Percentiles rank a stretch among this genome's conserved stretches.
Conservation (phyloP, 2,329 filamentous ascomycete genomes). For the Epichloe baconii region DNA sequence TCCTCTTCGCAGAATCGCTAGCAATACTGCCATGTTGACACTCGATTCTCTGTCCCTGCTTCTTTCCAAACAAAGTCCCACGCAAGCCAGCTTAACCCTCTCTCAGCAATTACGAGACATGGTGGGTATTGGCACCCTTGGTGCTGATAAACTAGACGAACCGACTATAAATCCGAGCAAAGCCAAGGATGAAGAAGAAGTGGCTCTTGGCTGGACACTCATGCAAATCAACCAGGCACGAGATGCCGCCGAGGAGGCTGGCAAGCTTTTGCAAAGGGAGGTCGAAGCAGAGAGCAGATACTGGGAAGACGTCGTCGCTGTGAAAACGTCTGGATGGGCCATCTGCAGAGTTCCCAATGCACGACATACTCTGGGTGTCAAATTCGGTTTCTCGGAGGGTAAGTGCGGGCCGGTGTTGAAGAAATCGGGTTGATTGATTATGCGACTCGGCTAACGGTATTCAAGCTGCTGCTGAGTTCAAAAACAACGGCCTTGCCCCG, state of each 20-base stretch:
- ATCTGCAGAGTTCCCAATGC: constrained; percentile 66
- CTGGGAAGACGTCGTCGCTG: constrained; percentile 73
- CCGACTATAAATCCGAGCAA: constrained; percentile 44
- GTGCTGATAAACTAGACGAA: constrained; percentile 49
- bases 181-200: constrained; percentile 40
- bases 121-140: constrained; percentile 63
- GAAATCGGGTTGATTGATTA: neutral
- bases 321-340: constrained; percentile 78
- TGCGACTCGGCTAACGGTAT: neutral
- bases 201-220: constrained; percentile 61
- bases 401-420: constrained; percentile 9
- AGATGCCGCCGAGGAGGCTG: constrained; percentile 59
- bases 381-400: constrained; percentile 79
- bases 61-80: constrained; percentile 67
- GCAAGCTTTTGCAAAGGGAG: constrained; percentile 60
- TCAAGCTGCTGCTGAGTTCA: constrained; percentile 42
- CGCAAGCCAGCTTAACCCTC: constrained; percentile 55
- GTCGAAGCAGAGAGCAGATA: constrained; percentile 71
- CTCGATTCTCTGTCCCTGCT: constrained; percentile 77
- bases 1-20: constrained; percentile 17
- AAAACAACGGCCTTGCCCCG: constrained; percentile 64
- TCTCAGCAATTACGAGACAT: constrained; percentile 56
- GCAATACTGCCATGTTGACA: constrained; percentile 50
- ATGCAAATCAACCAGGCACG: constrained; percentile 64
- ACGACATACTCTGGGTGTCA: constrained; percentile 63